Evolutionary conservation across 1,284 basidiomycete genomes (phyloP), one percentile per base, ranked within the genome.

Genomic region (Salmacisia buchloeana): DNA sequence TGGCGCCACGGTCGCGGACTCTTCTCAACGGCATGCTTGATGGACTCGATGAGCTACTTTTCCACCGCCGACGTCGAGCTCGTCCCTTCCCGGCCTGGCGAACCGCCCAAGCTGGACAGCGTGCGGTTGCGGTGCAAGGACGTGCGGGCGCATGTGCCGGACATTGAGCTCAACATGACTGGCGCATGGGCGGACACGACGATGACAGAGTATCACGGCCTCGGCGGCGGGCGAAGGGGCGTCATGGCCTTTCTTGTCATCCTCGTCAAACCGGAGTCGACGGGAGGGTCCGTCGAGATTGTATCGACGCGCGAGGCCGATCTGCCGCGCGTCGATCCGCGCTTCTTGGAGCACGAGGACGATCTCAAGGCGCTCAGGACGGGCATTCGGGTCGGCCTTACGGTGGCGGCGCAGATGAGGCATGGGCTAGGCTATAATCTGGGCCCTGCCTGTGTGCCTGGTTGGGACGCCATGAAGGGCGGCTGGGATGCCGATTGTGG

Each of bases 1-100:
- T 41, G 29, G 10, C 29, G 29, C n/a, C 25, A 29, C 25, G 63
- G 63, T 7, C 52, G 29, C 27, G 63, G 63, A 15, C 18, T 45
- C 13, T 57, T 65, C 45, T 33, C 45, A 12, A 58, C 52, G 10
- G 21, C 63, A 9, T 62, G 62, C 23, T 35, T 54, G 21, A 43
- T 63, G 38, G 63, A 65, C 39, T 36, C 46, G 23, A 56, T 46
- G 31, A 60, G 60, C 15, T 65, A 38, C 33, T 38, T 65, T 15
- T 34, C n/a, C 23, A 63, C 60, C 10, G n/a, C 57, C 15, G 34
- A 65, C 23, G 29, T 61, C 25, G 36, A 59, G 31, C 2, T 41
- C 12, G 9, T 58, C 6, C 29, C 34, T 13, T 38, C 13, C n/a
- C 10, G 29, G n/a, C n/a, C 29, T 13, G 39, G 18, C 10, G 33